Evolutionary conservation across 768 basidiomycete genomes (phyloP).

Genomic region (Boletus huronensis): DNA sequence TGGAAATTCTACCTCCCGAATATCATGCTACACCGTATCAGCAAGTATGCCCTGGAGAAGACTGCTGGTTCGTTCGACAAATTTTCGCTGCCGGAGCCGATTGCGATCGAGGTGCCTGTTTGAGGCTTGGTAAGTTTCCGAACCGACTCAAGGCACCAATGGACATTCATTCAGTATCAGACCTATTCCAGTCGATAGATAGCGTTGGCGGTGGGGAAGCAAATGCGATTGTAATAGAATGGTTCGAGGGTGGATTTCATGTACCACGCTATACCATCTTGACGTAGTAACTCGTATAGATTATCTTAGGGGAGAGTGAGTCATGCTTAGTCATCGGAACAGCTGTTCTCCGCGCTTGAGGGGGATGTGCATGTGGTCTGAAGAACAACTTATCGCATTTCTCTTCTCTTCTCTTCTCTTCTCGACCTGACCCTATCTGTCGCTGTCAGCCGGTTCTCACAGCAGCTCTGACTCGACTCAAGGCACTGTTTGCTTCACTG

Average conservation of each 20-base stretch:
- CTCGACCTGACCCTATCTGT: slow-evolving; percentile 4
- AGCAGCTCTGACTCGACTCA: slow-evolving; percentile 12
- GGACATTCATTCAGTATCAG: too few species aligned
- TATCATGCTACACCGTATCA: slow-evolving; percentile 28
- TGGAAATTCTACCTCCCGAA: slow-evolving; percentile 56
- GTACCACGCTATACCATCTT: neutral
- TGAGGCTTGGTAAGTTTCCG: slow-evolving; percentile 3
- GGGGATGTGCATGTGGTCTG: neutral
- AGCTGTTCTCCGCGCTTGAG: neutral
- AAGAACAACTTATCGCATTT: neutral
- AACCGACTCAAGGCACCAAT: neutral
- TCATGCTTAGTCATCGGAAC: slow-evolving; percentile 25
- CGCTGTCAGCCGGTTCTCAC: slow-evolving; percentile 9
- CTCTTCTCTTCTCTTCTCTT: neutral
- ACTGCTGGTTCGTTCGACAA: slow-evolving; percentile 53
- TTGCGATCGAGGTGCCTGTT: slow-evolving; percentile 13
- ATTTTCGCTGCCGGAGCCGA: slow-evolving; percentile 27
- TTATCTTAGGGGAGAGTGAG: neutral
- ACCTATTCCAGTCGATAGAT: neutral
- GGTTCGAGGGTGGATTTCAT: neutral
- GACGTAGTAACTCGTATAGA: neutral
- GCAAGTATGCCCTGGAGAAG: slow-evolving; percentile 41
- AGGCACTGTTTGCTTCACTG: neutral
- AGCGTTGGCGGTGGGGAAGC: neutral
- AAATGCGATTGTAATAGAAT: neutral